Evolutionary conservation across 2,329 filamentous ascomycete species (phyloP), one percentile per base, ranked within the genome.

Genomic region (Aureobasidium sp.): DNA sequence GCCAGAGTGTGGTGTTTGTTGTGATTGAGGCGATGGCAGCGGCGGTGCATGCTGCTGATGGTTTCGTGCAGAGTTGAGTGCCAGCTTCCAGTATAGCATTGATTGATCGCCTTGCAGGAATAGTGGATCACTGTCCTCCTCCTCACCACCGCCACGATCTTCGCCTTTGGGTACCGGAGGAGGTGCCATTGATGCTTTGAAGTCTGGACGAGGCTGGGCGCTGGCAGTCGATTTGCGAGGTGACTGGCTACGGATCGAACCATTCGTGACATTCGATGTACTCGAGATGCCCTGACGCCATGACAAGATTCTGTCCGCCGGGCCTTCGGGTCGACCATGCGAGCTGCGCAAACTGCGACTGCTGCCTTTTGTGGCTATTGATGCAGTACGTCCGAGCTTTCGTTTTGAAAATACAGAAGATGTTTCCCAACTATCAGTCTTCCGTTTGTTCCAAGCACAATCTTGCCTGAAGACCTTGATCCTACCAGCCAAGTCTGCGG

Each of bases 381-480:
- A 87, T 9, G 80, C 81, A 7, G 74, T 72, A 37, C 74, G 70
- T 7, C 74, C 69, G 1, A 90, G 79, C 37, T 83, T 84, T 68
- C 85, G 86, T 66, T 85, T 86, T 10, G 89, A 92, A 68, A 96
- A 88, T 8, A 85, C 85, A 17, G 89, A 93, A 0, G 83, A 82
- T 0, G 87, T 85, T 67, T 96, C 91, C 87, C 88, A 93, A 41
- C 82, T 84, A 61, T 92, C 90, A 63, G 72, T 69, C 61, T 86
- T 83, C 5, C 93, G 86, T 74, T 96, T 96, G 53, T 81, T 75
- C 68, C 84, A 90, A 0, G 93, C 94, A 71, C 93, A 97, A 72
- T 99, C 94, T 74, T 97, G 93, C 24, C 94, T 85, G 71, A 97
- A 97, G 0, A 97, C 88, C 72, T 97, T 97, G 76, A 99, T 94